Conservation (phyloP, 495 filamentous ascomycete genomes). For the Sporormia fimetaria region DNA sequence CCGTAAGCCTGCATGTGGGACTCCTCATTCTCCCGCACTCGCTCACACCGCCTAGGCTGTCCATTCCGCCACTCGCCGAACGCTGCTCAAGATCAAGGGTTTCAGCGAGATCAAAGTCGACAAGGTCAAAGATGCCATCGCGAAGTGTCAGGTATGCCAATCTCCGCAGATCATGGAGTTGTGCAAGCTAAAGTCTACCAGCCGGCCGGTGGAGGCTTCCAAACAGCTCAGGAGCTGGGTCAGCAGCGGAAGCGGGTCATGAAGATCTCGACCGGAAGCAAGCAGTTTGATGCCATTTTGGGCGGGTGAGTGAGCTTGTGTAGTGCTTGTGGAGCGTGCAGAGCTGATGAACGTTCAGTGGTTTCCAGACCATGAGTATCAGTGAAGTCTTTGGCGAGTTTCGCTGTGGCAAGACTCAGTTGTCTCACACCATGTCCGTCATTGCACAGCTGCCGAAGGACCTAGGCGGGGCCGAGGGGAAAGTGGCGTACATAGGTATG, state of each 20-base stretch:
- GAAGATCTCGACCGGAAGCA: conserved; percentile 63
- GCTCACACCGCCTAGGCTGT: conserved; percentile 41
- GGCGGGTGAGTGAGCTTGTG: conserved; percentile 40
- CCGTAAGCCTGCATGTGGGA: conserved; percentile 35
- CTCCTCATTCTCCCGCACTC: background rate
- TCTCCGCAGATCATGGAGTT: background rate
- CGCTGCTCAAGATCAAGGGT: conserved; percentile 62
- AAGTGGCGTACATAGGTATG: conserved; percentile 63
- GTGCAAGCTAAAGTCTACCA: conserved; percentile 23
- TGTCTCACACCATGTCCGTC: conserved; percentile 34
- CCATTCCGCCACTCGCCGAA: conserved; percentile 52
- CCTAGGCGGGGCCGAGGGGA: conserved; percentile 64
- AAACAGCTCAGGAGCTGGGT: conserved; percentile 61
- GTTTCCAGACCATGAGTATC: conserved; percentile 72
- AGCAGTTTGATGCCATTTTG: conserved; percentile 62
- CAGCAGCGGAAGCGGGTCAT: conserved; percentile 57
- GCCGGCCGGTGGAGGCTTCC: conserved; percentile 60
- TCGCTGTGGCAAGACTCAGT: conserved; percentile 61
- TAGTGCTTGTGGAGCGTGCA: background rate
- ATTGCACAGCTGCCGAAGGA: conserved; percentile 40
- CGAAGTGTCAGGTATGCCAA: conserved; percentile 51
- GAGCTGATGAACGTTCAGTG: conserved; percentile 36
- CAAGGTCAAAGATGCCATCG: conserved; percentile 66
- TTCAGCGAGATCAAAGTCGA: conserved; percentile 76
- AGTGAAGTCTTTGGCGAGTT: conserved; percentile 66